Evolutionary conservation across 768 basidiomycete species (phyloP).

Genomic region (Hemileccinum rubropunctum): DNA sequence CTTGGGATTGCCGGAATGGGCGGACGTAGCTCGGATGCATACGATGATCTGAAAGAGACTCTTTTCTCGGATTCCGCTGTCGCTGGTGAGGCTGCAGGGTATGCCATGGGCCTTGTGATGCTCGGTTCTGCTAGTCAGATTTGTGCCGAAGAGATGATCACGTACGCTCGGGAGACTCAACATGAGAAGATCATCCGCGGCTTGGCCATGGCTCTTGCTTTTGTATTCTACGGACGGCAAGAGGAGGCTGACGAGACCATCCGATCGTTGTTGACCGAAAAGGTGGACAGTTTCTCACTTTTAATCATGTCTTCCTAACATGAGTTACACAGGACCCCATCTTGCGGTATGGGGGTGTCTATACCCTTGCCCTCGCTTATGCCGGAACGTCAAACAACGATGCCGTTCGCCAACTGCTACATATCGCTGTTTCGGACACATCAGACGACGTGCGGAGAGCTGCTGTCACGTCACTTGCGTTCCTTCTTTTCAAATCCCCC

Average conservation of each 20-base stretch:
- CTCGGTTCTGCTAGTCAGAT: conserved; percentile 84
- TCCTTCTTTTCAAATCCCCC: conserved; percentile 96
- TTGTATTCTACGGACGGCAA: conserved; percentile 89
- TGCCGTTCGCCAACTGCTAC: conserved; percentile 86
- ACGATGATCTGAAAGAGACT: conserved; percentile 85
- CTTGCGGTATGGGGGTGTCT: conserved; percentile 95
- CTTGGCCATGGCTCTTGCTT: conserved; percentile 87
- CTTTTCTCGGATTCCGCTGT: conserved; percentile 95
- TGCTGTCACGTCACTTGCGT: conserved; percentile 93
- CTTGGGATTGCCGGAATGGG: conserved; percentile 97
- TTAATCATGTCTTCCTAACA: not conserved
- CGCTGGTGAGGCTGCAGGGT: conserved; percentile 93
- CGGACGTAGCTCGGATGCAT: conserved; percentile 82
- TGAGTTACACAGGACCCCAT: conserved; percentile 75
- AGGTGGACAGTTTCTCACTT: conserved; percentile 48
- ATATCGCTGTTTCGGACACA: conserved; percentile 97
- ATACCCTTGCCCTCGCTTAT: conserved; percentile 93
- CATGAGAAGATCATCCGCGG: conserved; percentile 99
- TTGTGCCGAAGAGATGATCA: conserved; percentile 89
- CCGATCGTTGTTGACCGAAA: conserved; percentile 75
- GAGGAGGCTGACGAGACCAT: conserved; percentile 90
- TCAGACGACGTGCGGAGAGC: conserved; percentile 97
- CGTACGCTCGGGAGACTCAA: conserved; percentile 95
- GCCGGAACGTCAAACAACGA: conserved; percentile 95
- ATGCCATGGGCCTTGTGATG: conserved; percentile 98